Evolutionary conservation across 139 green algal species (phyloP), one percentile per base, ranked within the genome.

Genomic region (Astrephomene gubernaculifera): DNA sequence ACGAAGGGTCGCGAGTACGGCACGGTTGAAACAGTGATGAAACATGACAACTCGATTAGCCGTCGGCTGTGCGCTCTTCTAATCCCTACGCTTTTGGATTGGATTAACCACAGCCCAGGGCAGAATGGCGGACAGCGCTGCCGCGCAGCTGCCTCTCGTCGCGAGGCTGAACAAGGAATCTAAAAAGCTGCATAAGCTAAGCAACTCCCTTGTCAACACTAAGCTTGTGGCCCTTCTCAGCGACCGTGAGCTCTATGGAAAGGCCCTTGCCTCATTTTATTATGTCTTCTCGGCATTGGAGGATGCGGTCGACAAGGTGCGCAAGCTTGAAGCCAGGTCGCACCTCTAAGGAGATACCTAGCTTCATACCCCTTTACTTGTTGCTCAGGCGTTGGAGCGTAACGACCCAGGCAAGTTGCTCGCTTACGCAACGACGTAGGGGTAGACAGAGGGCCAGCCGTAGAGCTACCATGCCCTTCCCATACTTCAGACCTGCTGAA

Each of bases 201-300:
- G 36, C 33, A 54, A 86, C 24, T 31, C 35, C 1, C 35, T 87
- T 10, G 82, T 88, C 0, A 85, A 85, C 14, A 31, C 74, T n/a
- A 78, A 73, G 4, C 74, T 88, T 24, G 9, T 88, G 4, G 83
- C 69, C 0, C 44, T 88, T 35, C 80, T 88, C n/a, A 81, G 33
- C 1, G 36, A 79, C 33, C 10, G 45, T 10, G 29, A 65, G 21
- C 83, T 88, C 0, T 88, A 88, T 60, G 83, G 22, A 10, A 45
- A 44, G n/a, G 73, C 83, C 2, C 31, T 88, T 1, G 52, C 71
- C 0, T 67, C 43, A 43, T 85, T 88, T 38, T 88, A 88, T 29
- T 80, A 60, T 31, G 83, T 88, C 22, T 88, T 85, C 36, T 14
- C 41, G 17, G 74, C 83, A 1, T 36, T 88, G 3, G 83, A 88